Base-by-base conservation (phyloP, 495 filamentous ascomycete species). In the Letharia columbiana region DNA sequence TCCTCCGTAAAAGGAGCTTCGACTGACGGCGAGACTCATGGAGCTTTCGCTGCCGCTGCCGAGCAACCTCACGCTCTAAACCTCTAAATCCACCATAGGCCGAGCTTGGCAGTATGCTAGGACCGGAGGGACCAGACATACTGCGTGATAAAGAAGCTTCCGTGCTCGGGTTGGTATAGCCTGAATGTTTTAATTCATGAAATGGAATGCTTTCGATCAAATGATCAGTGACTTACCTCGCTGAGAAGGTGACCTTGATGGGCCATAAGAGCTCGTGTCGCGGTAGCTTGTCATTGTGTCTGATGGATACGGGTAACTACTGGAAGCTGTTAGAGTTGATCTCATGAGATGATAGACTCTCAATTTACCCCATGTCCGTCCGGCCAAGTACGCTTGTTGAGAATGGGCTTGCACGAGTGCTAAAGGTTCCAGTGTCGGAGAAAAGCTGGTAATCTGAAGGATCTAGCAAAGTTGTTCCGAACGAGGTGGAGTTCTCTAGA, bases 81-180 rank as follows among this genome's bases (percentile, higher is more conserved):
- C 60, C 62, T 54, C 65, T 67, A 58, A 73, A 69, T 41, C 66
- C 66, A 64, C 64, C 67, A 56, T 58, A 71, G 69, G 70, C 63
- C 67, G 71, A 73, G 69, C 69, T 73, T 65, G 71, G 67, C 67
- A 73, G 69, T 67, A 73, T 69, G 65, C 62, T 69, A 66, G 67
- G 71, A 64, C 71, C 70, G 52, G 63, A 67, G 67, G 69, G 67
- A 63, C 67, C 70, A 69, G 71, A 71, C 71, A 73, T 73, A 73
- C 71, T 73, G 67, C 71, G 71, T 67, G 64, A 69, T 64, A 59
- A 60, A 50, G 71, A 63, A 66, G 66, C 47, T 45, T 69, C 71
- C 60, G 66, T 57, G 33, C 54, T 57, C 54, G 54, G 33, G 17
- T 57, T 63, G 40, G 63, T 59, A 61, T 72, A 72, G 49, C 65